These are phyloP conservation scores for Talaromyces wortmannii DNA, from an alignment of 495 filamentous ascomycete genomes.

Conservation along the genomic window DNA sequence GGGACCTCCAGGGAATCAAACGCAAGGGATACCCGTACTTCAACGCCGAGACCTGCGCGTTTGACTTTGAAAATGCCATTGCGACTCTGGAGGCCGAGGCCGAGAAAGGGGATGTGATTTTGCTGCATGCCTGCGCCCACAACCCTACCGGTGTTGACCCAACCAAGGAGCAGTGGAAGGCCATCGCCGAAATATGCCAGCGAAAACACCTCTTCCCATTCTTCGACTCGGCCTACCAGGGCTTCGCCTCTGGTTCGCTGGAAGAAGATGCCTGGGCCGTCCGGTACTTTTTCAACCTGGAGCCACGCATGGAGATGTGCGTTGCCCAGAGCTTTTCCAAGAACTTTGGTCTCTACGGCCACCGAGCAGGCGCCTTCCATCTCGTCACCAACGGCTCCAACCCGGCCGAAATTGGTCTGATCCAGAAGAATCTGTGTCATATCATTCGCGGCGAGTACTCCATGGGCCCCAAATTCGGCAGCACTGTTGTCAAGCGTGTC, in stretches of 20 bases:
- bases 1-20: constrained; percentile 34
- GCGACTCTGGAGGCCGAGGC: constrained; percentile 34
- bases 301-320: constrained; percentile 42
- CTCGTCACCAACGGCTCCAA: constrained; percentile 28
- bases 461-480: constrained; percentile 41
- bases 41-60: constrained; percentile 32
- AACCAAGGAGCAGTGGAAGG: constrained; percentile 45
- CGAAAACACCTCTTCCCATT: constrained; percentile 46
- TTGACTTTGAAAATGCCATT: constrained; percentile 42
- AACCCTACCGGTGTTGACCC: constrained; percentile 51
- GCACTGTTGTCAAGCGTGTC: constrained; percentile 43
- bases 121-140: constrained; percentile 49
- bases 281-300: constrained; percentile 43
- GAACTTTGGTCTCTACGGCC: constrained; percentile 50
- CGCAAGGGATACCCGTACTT: constrained; percentile 46
- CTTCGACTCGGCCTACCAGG: constrained; percentile 52
- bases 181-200: constrained; percentile 42
- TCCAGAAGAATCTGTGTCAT: constrained; percentile 37
- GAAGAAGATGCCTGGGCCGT: constrained; percentile 49
- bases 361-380: constrained; percentile 45
- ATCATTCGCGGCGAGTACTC: constrained; percentile 42
- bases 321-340: constrained; percentile 49
- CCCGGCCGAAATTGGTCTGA: constrained; percentile 25
- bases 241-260: constrained; percentile 47
- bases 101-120: constrained; percentile 32